These are phyloP conservation scores for Aspergillus saccharolyticus DNA, from an alignment of 495 filamentous ascomycete species.

Conservation along the genomic window DNA sequence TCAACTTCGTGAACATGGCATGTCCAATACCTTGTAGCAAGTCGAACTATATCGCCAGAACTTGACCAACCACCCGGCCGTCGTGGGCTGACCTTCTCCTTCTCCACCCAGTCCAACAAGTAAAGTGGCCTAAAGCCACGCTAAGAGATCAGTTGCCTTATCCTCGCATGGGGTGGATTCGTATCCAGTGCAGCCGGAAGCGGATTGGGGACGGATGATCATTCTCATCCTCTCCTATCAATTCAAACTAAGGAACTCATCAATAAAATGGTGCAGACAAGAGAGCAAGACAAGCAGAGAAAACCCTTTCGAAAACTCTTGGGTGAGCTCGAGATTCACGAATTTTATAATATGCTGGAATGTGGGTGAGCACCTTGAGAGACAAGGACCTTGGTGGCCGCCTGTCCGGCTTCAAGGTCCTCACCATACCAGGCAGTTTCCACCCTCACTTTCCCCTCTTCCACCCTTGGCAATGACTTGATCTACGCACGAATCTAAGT, in stretches of 20 bases:
- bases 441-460: background rate
- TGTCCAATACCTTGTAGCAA: background rate
- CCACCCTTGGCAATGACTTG: background rate
- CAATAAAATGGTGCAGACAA: background rate
- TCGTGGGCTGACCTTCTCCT: background rate
- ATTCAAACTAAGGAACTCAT: too few species aligned
- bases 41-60: background rate
- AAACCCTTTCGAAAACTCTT: background rate
- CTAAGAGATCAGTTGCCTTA: background rate
- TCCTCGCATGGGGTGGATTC: background rate
- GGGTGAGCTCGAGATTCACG: background rate
- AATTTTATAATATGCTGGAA: background rate
- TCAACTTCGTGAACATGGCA: background rate
- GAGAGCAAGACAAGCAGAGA: background rate
- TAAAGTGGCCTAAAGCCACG: background rate
- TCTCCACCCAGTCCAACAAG: background rate
- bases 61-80: background rate
- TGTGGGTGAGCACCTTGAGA: conserved; percentile 2
- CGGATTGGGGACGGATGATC: background rate
- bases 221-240: background rate
- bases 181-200: background rate
- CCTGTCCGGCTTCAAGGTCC: conserved; percentile 3
- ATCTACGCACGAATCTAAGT: background rate
- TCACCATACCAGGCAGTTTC: background rate
- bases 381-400: conserved; percentile 3